These are phyloP conservation scores for Mediolabrus comicus DNA, from an alignment of 108 stramenopile genomes.

Conservation along the genomic window DNA sequence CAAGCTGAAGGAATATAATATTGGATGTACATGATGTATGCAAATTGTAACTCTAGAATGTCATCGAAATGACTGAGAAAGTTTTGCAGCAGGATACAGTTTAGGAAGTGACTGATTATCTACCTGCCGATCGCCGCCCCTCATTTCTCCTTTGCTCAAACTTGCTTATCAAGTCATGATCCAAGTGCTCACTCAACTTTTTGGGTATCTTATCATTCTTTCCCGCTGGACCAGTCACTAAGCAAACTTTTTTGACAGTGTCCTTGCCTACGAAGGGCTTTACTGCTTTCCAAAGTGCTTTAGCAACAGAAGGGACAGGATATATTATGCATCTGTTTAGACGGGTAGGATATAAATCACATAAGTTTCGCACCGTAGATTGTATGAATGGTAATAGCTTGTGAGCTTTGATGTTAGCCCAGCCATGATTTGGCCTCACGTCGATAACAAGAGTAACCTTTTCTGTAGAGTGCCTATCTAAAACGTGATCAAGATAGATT, in stretches of 20 bases:
- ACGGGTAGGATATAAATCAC: constrained; percentile 51
- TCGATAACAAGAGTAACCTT: constrained; percentile 58
- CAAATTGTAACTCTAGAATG: neutral
- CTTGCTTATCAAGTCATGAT: constrained; percentile 41
- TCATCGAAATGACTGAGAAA: too few relatives aligned
- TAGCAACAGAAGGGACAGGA: constrained; percentile 56
- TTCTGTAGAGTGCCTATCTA: constrained; percentile 53
- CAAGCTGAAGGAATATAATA: constrained; percentile 36
- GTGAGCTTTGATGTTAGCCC: constrained; percentile 57
- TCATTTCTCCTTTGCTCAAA: constrained; percentile 35
- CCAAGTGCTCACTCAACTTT: constrained; percentile 37
- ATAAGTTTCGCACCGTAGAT: constrained; percentile 29
- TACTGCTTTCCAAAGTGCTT: constrained; percentile 54
- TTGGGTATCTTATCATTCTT: constrained; percentile 44
- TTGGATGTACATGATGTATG: neutral
- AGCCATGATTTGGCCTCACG: constrained; percentile 64
- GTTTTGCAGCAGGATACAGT: too few relatives aligned
- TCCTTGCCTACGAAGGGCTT: constrained; percentile 48
- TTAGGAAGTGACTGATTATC: too few relatives aligned
- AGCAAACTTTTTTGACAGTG: constrained; percentile 33
- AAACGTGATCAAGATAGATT: constrained; percentile 54
- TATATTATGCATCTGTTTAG: constrained; percentile 50
- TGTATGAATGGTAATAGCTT: constrained; percentile 60
- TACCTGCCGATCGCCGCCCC: too few relatives aligned
- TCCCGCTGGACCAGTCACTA: constrained; percentile 54